phyloP scores from a whole-genome alignment of 1,284 basidiomycete genomes.

The Megacollybia platyphylla region DNA sequence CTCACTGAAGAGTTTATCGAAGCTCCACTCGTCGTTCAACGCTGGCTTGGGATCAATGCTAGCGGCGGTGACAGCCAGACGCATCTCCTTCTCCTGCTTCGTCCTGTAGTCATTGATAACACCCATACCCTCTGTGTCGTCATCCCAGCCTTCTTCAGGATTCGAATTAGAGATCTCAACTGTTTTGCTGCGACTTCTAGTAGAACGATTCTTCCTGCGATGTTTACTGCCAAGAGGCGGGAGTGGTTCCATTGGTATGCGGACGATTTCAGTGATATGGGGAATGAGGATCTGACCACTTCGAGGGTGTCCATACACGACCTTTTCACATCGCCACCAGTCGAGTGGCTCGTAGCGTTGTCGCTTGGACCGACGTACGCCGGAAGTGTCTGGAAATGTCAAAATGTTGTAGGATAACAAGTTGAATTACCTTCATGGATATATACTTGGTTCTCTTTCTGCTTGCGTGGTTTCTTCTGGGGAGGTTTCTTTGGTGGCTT shows the following conservation, averaged over 20 bases:
- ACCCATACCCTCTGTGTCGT: constrained; percentile 57
- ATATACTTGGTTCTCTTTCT: constrained; percentile 20
- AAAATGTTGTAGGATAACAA: neutral
- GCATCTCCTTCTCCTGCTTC: constrained; percentile 48
- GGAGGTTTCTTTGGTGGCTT: constrained; percentile 19
- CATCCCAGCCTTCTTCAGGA: constrained; percentile 84
- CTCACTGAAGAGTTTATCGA: constrained; percentile 94
- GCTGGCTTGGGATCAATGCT: constrained; percentile 49
- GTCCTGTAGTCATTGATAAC: constrained; percentile 61
- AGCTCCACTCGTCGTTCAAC: constrained; percentile 62
- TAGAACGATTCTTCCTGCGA: constrained; percentile 21
- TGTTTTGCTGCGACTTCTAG: constrained; percentile 24
- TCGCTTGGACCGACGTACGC: constrained; percentile 66
- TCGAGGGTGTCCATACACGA: constrained; percentile 63
- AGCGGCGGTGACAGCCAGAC: constrained; percentile 71
- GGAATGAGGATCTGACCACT: constrained; percentile 51
- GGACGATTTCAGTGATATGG: constrained; percentile 72
- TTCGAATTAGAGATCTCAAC: constrained; percentile 23
- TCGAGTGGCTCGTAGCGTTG: constrained; percentile 70
- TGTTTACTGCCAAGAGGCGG: constrained; percentile 40
- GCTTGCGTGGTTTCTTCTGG: constrained; percentile 20
- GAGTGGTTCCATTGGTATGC: constrained; percentile 57
- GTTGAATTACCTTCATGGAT: constrained; percentile 3
- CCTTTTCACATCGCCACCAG: constrained; percentile 88
- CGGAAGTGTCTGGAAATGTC: constrained; percentile 14